These are phyloP conservation scores for Alectoria sarmentosa DNA, from an alignment of 495 filamentous ascomycete genomes.

Conservation along the genomic window DNA sequence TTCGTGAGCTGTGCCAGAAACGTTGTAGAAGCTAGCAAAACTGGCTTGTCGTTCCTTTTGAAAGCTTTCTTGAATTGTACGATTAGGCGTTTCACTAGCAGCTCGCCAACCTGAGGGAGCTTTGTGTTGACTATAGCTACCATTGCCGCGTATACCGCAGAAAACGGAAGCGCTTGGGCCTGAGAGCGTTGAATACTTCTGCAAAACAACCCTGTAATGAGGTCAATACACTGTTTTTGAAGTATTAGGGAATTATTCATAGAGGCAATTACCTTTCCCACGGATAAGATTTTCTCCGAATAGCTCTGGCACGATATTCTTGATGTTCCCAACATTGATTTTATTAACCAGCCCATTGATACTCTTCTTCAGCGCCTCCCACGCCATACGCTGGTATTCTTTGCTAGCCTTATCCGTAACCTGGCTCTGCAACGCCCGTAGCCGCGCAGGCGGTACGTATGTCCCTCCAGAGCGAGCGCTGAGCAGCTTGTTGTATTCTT, in stretches of 20 bases:
- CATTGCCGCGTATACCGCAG: constrained; percentile 90
- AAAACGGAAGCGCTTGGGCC: constrained; percentile 92
- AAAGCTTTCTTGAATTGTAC: constrained; percentile 94
- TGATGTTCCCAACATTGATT: constrained; percentile 95
- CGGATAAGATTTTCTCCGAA: constrained; percentile 92
- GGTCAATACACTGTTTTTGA: background rate
- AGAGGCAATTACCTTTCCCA: constrained; percentile 44
- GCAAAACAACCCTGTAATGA: constrained; percentile 67
- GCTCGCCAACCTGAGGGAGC: constrained; percentile 85
- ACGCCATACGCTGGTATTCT: constrained; percentile 98
- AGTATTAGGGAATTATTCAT: background rate
- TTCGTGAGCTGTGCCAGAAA: constrained; percentile 96
- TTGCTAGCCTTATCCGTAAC: constrained; percentile 94
- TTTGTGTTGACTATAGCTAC: constrained; percentile 97
- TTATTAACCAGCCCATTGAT: constrained; percentile 99
- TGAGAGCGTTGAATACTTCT: constrained; percentile 96
- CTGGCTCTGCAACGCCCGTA: constrained; percentile 88
- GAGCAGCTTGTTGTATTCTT: constrained; percentile 84
- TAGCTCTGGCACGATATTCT: constrained; percentile 89
- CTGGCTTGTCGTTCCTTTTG: constrained; percentile 93
- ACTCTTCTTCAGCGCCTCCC: constrained; percentile 97
- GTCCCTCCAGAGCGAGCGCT: constrained; percentile 89
- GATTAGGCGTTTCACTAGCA: constrained; percentile 78
- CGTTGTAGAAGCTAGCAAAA: constrained; percentile 80
- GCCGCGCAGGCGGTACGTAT: constrained; percentile 86